Percentiles rank a stretch among this genome's conserved stretches.
Evolutionary conservation across 306 rosid genomes (phyloP).

Genomic region (Vachellia collinsii): DNA sequence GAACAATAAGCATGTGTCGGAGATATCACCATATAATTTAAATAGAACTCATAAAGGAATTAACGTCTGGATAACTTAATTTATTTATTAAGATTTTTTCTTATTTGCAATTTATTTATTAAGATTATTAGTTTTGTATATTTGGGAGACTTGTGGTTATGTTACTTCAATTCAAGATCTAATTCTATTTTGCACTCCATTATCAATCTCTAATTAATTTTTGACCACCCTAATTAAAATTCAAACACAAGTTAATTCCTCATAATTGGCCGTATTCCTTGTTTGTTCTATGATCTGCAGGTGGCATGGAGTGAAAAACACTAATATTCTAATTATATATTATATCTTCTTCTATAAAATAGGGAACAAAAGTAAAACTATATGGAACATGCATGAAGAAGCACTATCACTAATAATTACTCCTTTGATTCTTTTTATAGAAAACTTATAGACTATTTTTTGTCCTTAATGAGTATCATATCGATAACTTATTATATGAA

Average conservation of each 20-base stretch:
- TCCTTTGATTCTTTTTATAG: no score
- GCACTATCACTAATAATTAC: no score
- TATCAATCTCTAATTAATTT: neutral
- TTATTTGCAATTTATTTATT: no score
- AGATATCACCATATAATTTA: no score
- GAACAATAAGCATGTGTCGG: neutral
- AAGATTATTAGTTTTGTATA: no score
- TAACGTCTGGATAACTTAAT: no score
- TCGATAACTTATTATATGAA: no score
- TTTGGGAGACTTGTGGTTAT: neutral
- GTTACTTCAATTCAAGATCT: neutral
- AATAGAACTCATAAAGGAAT: no score
- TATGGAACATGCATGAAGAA: neutral
- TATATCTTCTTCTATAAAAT: neutral
- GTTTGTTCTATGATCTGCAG: neutral
- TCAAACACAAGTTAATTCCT: neutral
- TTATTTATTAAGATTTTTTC: no score
- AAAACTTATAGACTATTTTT: no score
- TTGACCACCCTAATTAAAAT: neutral
- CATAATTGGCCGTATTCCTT: neutral
- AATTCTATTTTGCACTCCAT: conserved; percentile 13
- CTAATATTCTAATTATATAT: neutral
- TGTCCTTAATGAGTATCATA: no score
- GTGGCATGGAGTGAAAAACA: neutral
- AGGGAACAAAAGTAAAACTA: neutral